Evolutionary conservation across 2,329 filamentous ascomycete species (phyloP).

Genomic region (Lithohypha guttulata): DNA sequence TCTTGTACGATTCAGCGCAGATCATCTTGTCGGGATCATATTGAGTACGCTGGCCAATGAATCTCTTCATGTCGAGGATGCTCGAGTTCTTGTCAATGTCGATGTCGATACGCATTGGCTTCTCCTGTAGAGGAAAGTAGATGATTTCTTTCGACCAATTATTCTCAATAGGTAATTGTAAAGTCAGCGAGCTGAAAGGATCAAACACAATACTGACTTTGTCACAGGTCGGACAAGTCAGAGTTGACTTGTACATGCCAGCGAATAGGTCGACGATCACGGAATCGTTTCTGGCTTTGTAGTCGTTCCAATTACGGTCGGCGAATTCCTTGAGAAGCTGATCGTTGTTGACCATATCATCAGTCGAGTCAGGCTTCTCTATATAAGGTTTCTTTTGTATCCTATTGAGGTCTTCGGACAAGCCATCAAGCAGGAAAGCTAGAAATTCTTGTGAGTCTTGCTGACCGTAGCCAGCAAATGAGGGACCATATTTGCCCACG

Average conservation of each 20-base stretch:
- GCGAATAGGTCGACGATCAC: slow-evolving; percentile 93
- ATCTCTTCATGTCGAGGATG: slow-evolving; percentile 41
- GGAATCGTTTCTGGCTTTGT: slow-evolving; percentile 84
- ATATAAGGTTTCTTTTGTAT: slow-evolving; percentile 95
- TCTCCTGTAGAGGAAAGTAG: slow-evolving; percentile 65
- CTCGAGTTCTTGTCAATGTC: slow-evolving; percentile 63
- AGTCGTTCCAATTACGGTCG: slow-evolving; percentile 80
- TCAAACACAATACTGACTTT: slow-evolving; percentile 99
- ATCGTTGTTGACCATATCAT: slow-evolving; percentile 81
- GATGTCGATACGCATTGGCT: slow-evolving; percentile 60
- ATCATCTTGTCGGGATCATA: slow-evolving; percentile 53
- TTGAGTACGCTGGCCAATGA: slow-evolving; percentile 43
- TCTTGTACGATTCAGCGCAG: slow-evolving; percentile 69
- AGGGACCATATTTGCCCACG: slow-evolving; percentile 68
- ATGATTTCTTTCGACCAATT: slow-evolving; percentile 65
- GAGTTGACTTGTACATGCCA: slow-evolving; percentile 95
- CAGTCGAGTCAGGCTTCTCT: slow-evolving; percentile 93
- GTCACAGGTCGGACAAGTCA: slow-evolving; percentile 79
- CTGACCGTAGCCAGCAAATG: slow-evolving; percentile 89
- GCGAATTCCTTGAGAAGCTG: slow-evolving; percentile 75
- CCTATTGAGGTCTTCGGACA: slow-evolving; percentile 91
- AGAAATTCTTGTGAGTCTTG: slow-evolving; percentile 97
- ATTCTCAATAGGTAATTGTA: slow-evolving; percentile 80
- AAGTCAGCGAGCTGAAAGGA: slow-evolving; percentile 86
- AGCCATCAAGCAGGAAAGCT: slow-evolving; percentile 82